Evolutionary conservation across 805 yeast species (phyloP).

Genomic region (Cyberlindnera meyerae): DNA sequence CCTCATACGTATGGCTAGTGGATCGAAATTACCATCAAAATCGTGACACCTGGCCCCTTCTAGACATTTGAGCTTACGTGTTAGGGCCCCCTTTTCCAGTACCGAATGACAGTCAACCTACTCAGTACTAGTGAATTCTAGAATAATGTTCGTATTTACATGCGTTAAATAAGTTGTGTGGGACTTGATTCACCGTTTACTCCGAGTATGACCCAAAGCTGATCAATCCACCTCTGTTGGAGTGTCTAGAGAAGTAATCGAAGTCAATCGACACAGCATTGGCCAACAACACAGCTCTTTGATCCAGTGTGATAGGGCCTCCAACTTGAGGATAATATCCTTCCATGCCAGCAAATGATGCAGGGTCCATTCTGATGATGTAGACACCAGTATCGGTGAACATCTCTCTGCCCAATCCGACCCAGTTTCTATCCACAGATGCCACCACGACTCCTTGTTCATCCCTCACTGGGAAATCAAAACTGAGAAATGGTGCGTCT

Average conservation of each 20-base stretch:
- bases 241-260: constrained; percentile 94
- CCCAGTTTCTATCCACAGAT: constrained; percentile 89
- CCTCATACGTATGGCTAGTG: too few species aligned
- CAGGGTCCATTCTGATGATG: constrained; percentile 76
- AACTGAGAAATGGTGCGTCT: constrained; percentile 82
- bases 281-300: constrained; percentile 81
- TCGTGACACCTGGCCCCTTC: too few species aligned
- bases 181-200: too few species aligned
- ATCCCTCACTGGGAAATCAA: constrained; percentile 75
- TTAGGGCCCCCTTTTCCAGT: too few species aligned
- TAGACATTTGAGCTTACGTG: too few species aligned
- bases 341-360: constrained; percentile 56
- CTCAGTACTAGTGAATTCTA: too few species aligned
- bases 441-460: constrained; percentile 57
- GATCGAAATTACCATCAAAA: too few species aligned
- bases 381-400: constrained; percentile 95
- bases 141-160: too few species aligned
- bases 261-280: constrained; percentile 91
- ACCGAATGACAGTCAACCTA: too few species aligned
- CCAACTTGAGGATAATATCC: constrained; percentile 45
- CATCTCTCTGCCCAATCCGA: constrained; percentile 87
- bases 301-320: constrained; percentile 58
- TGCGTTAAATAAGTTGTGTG: too few species aligned
- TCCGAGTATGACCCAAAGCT: constrained; percentile 12
- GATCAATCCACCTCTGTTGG: constrained; percentile 40